A percentile compares a stretch with the other conserved stretches of the same genome.
Conservation (phyloP, 148 eudicot genomes). For the Oxyria digyna region DNA sequence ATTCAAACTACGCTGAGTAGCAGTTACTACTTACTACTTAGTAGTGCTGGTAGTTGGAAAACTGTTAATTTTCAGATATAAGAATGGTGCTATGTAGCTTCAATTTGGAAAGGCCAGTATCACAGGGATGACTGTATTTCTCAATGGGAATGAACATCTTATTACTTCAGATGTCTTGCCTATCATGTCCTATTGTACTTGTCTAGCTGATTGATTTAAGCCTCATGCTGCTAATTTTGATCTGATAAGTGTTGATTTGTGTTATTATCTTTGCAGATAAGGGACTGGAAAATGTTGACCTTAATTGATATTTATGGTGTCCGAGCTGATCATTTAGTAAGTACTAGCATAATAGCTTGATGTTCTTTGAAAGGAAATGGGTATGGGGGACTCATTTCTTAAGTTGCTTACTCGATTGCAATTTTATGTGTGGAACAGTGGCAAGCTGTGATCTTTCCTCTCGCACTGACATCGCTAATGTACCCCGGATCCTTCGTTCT, state of each 20-base stretch:
- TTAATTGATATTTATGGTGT: constrained; percentile 44
- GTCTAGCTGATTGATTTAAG: neutral
- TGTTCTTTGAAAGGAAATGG: constrained; percentile 14
- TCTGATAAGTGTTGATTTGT: neutral
- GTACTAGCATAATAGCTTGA: constrained; percentile 8
- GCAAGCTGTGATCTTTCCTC: constrained; percentile 61
- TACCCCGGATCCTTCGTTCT: constrained; percentile 60
- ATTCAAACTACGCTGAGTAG: too few species aligned
- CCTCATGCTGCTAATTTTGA: neutral
- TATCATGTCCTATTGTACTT: neutral
- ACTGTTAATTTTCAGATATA: neutral
- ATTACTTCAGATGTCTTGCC: neutral
- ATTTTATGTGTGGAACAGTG: constrained; percentile 80
- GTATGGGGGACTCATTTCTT: constrained; percentile 38
- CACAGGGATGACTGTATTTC: neutral
- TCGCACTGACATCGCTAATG: constrained; percentile 73
- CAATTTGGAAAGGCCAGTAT: neutral
- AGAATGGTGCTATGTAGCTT: neutral
- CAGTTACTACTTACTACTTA: too few species aligned
- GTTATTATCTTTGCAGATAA: constrained; percentile 23
- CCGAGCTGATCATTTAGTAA: constrained; percentile 60
- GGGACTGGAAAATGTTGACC: constrained; percentile 34
- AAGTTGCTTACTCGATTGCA: constrained; percentile 40
- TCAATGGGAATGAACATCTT: neutral
- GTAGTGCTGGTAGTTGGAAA: neutral